Evolutionary conservation across 345 rosid genomes (phyloP).

Genomic region (Melaleuca quinquenervia): DNA sequence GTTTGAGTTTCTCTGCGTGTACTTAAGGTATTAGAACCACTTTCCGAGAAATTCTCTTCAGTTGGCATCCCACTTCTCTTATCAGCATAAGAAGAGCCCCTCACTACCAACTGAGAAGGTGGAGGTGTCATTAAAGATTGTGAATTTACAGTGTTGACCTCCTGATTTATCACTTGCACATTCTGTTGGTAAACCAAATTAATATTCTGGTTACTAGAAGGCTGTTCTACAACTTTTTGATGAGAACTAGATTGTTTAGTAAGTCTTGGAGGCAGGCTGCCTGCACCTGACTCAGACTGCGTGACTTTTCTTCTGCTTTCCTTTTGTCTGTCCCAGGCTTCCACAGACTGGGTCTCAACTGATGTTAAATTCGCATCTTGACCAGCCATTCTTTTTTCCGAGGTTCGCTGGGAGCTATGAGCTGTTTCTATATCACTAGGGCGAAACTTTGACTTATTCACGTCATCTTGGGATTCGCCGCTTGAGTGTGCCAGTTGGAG

Average conservation of each 20-base stretch:
- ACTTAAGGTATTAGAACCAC: slow-evolving; percentile 21
- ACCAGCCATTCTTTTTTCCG: slow-evolving; percentile 30
- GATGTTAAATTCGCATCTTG: slow-evolving; percentile 22
- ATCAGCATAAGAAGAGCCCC: slow-evolving; percentile 18
- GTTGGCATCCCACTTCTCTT: slow-evolving; percentile 10
- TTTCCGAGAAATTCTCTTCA: slow-evolving; percentile 37
- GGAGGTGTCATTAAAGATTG: slow-evolving; percentile 43
- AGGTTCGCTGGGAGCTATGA: slow-evolving; percentile 22
- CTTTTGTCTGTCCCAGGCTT: slow-evolving; percentile 10
- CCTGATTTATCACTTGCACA: slow-evolving; percentile 19
- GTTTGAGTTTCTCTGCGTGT: slow-evolving; percentile 17
- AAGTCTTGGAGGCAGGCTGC: slow-evolving; percentile 6
- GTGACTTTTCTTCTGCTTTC: slow-evolving; percentile 18
- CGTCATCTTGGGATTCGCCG: slow-evolving; percentile 23
- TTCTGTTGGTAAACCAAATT: slow-evolving; percentile 18
- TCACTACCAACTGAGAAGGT: slow-evolving; percentile 33
- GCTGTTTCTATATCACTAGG: slow-evolving; percentile 18
- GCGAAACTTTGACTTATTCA: slow-evolving; percentile 20
- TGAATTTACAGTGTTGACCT: slow-evolving; percentile 29
- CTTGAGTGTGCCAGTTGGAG: slow-evolving; percentile 23
- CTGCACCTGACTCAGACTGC: slow-evolving; percentile 20
- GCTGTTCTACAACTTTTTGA: slow-evolving; percentile 17
- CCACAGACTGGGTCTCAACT: slow-evolving; percentile 15
- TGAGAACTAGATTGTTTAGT: slow-evolving; percentile 15
- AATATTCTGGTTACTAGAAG: slow-evolving; percentile 27